These are phyloP conservation scores for Pseudocercospora macadamiae DNA, from an alignment of 2,329 filamentous ascomycete species.

Conservation along the genomic window DNA sequence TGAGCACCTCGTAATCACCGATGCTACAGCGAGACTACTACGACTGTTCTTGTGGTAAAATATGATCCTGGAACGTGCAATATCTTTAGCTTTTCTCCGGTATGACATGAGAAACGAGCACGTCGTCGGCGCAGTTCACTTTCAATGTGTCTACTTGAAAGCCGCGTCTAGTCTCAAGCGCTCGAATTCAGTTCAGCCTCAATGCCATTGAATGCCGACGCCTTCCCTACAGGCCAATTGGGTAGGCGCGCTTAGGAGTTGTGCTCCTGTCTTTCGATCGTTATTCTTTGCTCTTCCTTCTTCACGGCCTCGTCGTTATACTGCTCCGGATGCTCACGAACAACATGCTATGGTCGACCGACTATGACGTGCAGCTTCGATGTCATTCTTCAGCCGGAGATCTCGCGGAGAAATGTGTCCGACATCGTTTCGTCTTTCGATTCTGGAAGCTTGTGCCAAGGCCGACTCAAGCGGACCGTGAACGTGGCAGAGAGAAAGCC, in stretches of 20 bases:
- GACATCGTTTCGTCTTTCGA: too few species aligned
- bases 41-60: not conserved
- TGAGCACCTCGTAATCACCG: not conserved
- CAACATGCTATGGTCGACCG: not conserved
- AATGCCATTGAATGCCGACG: not conserved
- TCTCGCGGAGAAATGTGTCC: not conserved
- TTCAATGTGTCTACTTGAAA: not conserved
- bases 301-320: too few species aligned
- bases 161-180: not conserved
- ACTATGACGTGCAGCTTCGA: not conserved
- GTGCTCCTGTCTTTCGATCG: too few species aligned
- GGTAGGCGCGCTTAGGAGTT: not conserved
- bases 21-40: not conserved
- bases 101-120: too few species aligned
- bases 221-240: not conserved
- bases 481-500: too few species aligned
- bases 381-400: not conserved
- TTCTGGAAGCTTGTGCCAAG: too few species aligned
- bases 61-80: too few species aligned
- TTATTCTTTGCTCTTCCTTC: too few species aligned
- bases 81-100: too few species aligned
- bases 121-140: too few species aligned
- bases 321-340: not conserved
- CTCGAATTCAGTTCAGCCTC: not conserved
- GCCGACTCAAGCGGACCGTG: too few species aligned